Evolutionary conservation across 2,329 filamentous ascomycete genomes (phyloP), one percentile per base, ranked within the genome.

Genomic region (Fusarium subglutinans): DNA sequence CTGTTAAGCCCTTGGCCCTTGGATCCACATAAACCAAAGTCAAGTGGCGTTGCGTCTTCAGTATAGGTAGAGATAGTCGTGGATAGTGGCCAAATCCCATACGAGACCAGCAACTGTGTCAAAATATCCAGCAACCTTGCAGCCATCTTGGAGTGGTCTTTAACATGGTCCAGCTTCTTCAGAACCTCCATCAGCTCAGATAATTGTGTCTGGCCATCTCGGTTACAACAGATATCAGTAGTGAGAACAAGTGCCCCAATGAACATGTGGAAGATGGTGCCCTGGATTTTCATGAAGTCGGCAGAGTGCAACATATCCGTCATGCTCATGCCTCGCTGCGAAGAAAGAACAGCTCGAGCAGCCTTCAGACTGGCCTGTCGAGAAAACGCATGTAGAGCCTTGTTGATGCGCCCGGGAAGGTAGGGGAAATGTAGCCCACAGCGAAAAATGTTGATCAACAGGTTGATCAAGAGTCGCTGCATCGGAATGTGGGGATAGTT

Each of bases 231-330:
- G 7, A 62, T 26, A 24, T 62, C 59, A 0, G 59, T 44, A 3
- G 59, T 33, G 2, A 62, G 38, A 38, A 62, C 38, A 43, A 62
- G 50, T 11, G 59, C 59, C 5, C 59, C 59, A 1, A 62, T 28
- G 8, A 62, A 62, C 48, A 62, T 55, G 24, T 62, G 59, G n/a
- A 55, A 55, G 5, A 62, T 43, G 8, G 59, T 62, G 18, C 59
- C 59, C 15, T 62, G 48, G 2, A 55, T 44, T 8, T 62, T 55
- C 59, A 62, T 62, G 20, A 55, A 62, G 20, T 62, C 59, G 9
- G 59, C 59, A 18, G 48, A 55, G 30, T 62, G 48, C 8, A 20
- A 17, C 20, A 55, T 30, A 5, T 38, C 12, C 4, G 12, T 7
- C n/a, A 26, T 15, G 20, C 14, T 26, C 59, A 62, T 62, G 7